phyloP scores from a whole-genome alignment of 345 rosid genomes.

The Noccaea caerulescens region DNA sequence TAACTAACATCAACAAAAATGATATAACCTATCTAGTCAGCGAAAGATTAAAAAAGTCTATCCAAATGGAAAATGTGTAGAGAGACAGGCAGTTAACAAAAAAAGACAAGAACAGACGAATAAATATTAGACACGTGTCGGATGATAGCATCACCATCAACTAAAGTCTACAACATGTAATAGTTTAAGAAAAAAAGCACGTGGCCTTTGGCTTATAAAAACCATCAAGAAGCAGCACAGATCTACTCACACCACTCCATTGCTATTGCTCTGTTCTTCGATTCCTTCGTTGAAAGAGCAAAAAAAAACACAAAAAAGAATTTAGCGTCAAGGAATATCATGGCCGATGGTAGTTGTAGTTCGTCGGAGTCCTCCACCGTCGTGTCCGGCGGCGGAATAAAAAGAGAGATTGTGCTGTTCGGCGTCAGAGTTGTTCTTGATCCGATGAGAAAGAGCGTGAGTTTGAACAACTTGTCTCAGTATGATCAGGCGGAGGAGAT shows the following conservation, averaged over 20 bases:
- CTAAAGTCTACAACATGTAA: constrained; percentile 28
- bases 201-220: constrained; percentile 42
- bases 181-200: constrained; percentile 25
- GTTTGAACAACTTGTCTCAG: constrained; percentile 81
- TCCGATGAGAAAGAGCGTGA: constrained; percentile 89
- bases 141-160: not conserved
- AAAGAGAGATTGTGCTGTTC: constrained; percentile 80
- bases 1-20: constrained; percentile 4
- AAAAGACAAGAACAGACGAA: constrained; percentile 13
- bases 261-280: constrained; percentile 41
- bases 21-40: constrained; percentile 21
- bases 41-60: constrained; percentile 18
- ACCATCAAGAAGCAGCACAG: not conserved
- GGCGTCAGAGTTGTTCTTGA: constrained; percentile 92
- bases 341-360: constrained; percentile 35
- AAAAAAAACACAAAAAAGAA: not conserved
- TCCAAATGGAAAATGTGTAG: constrained; percentile 32
- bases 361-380: constrained; percentile 44
- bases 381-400: constrained; percentile 31
- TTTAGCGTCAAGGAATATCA: not conserved
- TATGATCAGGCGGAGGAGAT: constrained; percentile 60
- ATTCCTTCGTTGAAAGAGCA: constrained; percentile 13
- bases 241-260: constrained; percentile 30
- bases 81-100: constrained; percentile 28
- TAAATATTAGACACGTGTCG: not conserved